phyloP scores from a whole-genome alignment of 1,284 basidiomycete genomes.

The Leccinum pachyderme region DNA sequence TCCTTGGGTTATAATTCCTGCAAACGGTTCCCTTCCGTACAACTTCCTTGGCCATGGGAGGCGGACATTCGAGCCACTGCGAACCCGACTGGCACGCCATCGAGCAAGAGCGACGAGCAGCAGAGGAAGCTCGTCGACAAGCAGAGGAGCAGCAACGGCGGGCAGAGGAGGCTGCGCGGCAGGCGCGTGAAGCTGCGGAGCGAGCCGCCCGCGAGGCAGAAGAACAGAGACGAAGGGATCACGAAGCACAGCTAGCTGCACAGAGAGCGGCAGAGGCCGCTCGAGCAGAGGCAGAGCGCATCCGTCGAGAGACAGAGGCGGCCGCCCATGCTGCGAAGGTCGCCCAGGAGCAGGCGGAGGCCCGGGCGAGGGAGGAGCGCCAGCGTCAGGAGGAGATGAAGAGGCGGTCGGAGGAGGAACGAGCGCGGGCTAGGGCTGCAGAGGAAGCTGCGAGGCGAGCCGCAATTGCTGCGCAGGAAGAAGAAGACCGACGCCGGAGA shows the following conservation, averaged over 20 bases:
- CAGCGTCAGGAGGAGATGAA: slow-evolving; percentile 22
- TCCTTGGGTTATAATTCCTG: background rate
- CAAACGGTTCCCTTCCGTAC: background rate
- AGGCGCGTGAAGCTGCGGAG: slow-evolving; percentile 24
- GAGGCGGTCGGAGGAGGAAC: slow-evolving; percentile 25
- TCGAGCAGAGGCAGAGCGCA: slow-evolving; percentile 22
- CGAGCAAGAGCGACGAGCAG: slow-evolving; percentile 19
- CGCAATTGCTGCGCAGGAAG: slow-evolving; percentile 25
- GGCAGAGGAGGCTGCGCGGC: slow-evolving; percentile 23
- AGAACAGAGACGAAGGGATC: slow-evolving; percentile 14
- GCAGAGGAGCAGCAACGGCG: slow-evolving; percentile 25
- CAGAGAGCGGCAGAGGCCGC: slow-evolving; percentile 29
- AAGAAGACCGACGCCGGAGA: slow-evolving; percentile 23
- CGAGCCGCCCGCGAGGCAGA: slow-evolving; percentile 26
- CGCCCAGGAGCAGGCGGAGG: slow-evolving; percentile 26
- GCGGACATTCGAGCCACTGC: slow-evolving; percentile 27
- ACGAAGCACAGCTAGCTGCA: slow-evolving; percentile 17
- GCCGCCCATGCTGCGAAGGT: slow-evolving; percentile 20
- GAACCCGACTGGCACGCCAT: slow-evolving; percentile 31
- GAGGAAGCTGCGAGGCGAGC: slow-evolving; percentile 28
- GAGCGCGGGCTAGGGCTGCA: slow-evolving; percentile 11
- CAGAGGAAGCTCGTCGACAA: slow-evolving; percentile 22
- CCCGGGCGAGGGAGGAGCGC: slow-evolving; percentile 26
- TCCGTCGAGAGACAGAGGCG: slow-evolving; percentile 21
- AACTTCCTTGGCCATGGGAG: slow-evolving; percentile 22